These are phyloP conservation scores for Pythium folliculosum DNA, from an alignment of 352 stramenopile species.

Conservation along the genomic window DNA sequence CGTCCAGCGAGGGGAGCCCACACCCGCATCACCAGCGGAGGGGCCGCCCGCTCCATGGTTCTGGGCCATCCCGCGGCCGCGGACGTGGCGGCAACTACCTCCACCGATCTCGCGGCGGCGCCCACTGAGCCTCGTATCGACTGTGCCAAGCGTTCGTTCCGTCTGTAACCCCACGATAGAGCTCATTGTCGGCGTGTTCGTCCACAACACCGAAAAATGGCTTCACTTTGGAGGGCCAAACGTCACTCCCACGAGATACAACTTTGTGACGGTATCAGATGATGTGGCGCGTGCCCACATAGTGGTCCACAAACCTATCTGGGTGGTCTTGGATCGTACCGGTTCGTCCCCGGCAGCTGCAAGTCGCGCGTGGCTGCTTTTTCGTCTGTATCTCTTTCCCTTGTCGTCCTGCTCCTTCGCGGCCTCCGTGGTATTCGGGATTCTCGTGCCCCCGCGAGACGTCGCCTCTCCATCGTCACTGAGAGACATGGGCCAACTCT, in stretches of 20 bases:
- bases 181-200: too few relatives aligned
- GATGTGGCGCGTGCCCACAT: conserved; percentile 16
- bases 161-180: not conserved
- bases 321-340: conserved; percentile 12
- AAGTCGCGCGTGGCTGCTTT: conserved; percentile 5
- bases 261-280: conserved; percentile 2
- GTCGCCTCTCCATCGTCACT: too few relatives aligned
- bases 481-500: conserved; percentile 81
- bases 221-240: conserved; percentile 6
- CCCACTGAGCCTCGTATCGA: conserved; percentile 3
- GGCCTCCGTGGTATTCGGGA: not conserved
- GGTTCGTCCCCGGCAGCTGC: conserved; percentile 15
- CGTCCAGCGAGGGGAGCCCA: conserved; percentile 11
- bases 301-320: conserved; percentile 20
- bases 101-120: conserved; percentile 15
- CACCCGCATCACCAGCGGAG: conserved; percentile 13
- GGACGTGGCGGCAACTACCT: conserved; percentile 20
- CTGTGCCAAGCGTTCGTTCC: not conserved
- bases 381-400: conserved; percentile 4
- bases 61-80: conserved; percentile 3
- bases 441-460: not conserved
- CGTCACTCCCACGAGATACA: conserved; percentile 14
- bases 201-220: not conserved
- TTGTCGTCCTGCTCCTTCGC: not conserved
- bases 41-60: conserved; percentile 19